Conservation (phyloP, 495 filamentous ascomycete genomes). For the Penicillium dipodomyicola region DNA sequence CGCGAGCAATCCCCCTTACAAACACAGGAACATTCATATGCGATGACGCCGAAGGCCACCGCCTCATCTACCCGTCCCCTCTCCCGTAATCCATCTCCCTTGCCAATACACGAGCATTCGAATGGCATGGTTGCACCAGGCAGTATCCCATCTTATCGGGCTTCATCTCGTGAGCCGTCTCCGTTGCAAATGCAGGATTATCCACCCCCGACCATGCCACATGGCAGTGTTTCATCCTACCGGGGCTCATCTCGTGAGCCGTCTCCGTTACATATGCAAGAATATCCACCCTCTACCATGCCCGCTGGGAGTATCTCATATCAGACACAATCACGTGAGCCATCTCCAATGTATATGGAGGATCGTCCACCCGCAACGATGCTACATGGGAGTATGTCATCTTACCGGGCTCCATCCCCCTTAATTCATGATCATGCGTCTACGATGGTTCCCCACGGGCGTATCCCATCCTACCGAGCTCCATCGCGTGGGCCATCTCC, state of each 20-base stretch:
- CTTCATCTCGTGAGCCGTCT: conserved; percentile 11
- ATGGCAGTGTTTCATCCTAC: conserved; percentile 28
- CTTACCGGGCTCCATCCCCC: conserved; percentile 2
- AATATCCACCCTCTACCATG: background rate
- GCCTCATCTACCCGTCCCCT: conserved; percentile 6
- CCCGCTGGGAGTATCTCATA: background rate
- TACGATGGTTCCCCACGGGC: conserved; percentile 12
- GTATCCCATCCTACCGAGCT: background rate
- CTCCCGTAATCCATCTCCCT: conserved; percentile 36
- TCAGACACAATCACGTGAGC: background rate
- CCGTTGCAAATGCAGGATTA: conserved; percentile 17
- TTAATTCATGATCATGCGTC: background rate
- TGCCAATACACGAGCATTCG: conserved; percentile 24
- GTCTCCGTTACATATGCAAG: conserved; percentile 22
- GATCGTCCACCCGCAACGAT: conserved; percentile 22
- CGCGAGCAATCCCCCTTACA: conserved; percentile 36
- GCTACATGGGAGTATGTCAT: conserved; percentile 31
- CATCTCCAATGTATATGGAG: conserved; percentile 12
- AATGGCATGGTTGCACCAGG: conserved; percentile 8
- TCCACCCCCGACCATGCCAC: conserved; percentile 21
- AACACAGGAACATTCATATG: conserved; percentile 5
- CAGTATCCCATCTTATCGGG: conserved; percentile 2
- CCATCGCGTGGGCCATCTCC: conserved; percentile 11
- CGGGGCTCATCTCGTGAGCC: conserved; percentile 4
- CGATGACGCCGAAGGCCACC: background rate